A percentile compares a stretch with the other conserved stretches of the same genome.
Conservation (phyloP, 2,329 filamentous ascomycete genomes). For the Ophiostoma tasmaniense region DNA sequence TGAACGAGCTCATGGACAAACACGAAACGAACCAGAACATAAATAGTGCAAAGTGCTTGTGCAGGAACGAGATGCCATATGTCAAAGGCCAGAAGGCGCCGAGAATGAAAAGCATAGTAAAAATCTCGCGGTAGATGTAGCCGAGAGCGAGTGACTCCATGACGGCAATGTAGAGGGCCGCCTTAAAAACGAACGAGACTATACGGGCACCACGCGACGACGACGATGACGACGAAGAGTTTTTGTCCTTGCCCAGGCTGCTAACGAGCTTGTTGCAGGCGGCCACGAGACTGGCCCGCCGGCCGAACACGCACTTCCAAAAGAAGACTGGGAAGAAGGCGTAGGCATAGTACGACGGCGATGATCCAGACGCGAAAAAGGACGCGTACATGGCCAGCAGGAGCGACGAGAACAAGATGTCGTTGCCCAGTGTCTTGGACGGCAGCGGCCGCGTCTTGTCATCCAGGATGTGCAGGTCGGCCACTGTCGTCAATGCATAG, state of each 20-base stretch:
- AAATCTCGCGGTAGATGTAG: constrained; percentile 83
- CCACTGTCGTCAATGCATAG: constrained; percentile 79
- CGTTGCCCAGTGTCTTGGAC: constrained; percentile 51
- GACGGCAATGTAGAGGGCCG: constrained; percentile 59
- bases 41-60: constrained; percentile 54
- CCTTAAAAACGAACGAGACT: constrained; percentile 54
- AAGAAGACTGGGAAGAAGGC: constrained; percentile 87
- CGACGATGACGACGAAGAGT: background rate
- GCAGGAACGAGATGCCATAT: constrained; percentile 66
- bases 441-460: constrained; percentile 55
- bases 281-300: constrained; percentile 57
- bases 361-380: constrained; percentile 70
- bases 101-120: constrained; percentile 69
- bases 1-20: constrained; percentile 80
- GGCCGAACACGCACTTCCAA: constrained; percentile 90
- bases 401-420: constrained; percentile 62
- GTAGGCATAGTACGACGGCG: constrained; percentile 80
- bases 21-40: constrained; percentile 70
- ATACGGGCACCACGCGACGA: constrained; percentile 24
- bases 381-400: constrained; percentile 70
- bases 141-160: constrained; percentile 79
- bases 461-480: constrained; percentile 79
- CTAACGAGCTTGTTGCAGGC: constrained; percentile 62
- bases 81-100: constrained; percentile 69
- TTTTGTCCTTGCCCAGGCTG: constrained; percentile 51